Conservation (phyloP, 2,329 filamentous ascomycete species). For the Claviceps purpurea region DNA sequence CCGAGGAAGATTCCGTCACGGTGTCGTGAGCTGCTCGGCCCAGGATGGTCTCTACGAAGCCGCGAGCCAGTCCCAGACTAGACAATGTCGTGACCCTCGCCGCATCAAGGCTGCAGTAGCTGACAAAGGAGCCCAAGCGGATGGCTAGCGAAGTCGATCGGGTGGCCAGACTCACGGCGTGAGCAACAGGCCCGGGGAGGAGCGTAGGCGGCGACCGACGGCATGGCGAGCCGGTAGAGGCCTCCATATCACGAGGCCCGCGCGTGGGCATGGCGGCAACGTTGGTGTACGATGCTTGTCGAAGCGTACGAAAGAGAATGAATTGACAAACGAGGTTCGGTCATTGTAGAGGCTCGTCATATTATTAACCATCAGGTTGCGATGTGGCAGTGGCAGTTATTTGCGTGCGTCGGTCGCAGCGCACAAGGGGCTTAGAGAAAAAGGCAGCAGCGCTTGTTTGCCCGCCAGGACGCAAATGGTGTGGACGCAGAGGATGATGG, state of each 20-base stretch:
- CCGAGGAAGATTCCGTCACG: slow-evolving; percentile 28
- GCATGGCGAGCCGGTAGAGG: slow-evolving; percentile 7
- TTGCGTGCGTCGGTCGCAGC: too few species aligned
- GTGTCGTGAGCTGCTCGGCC: slow-evolving; percentile 38
- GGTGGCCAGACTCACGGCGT: slow-evolving; percentile 45
- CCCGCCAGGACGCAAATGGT: neutral
- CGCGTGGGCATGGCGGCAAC: slow-evolving; percentile 1
- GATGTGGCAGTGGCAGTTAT: too few species aligned
- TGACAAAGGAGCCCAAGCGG: slow-evolving; percentile 37
- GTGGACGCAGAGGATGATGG: neutral
- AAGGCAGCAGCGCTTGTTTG: neutral
- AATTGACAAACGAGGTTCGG: neutral
- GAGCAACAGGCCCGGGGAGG: slow-evolving; percentile 43
- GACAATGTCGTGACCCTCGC: slow-evolving; percentile 43
- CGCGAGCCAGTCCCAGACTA: slow-evolving; percentile 41
- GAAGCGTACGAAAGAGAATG: neutral
- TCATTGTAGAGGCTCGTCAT: too few species aligned
- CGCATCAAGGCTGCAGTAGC: slow-evolving; percentile 37
- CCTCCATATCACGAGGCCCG: slow-evolving; percentile 4
- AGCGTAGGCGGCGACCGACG: slow-evolving; percentile 30
- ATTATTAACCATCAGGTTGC: too few species aligned
- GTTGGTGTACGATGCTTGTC: neutral
- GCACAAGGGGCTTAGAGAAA: neutral
- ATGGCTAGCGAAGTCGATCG: slow-evolving; percentile 45
- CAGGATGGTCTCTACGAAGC: slow-evolving; percentile 40